A percentile compares a stretch with the other conserved stretches of the same genome.
These are phyloP conservation scores for Boletus sensibilis DNA, from an alignment of 768 basidiomycete genomes.

Conservation along the genomic window DNA sequence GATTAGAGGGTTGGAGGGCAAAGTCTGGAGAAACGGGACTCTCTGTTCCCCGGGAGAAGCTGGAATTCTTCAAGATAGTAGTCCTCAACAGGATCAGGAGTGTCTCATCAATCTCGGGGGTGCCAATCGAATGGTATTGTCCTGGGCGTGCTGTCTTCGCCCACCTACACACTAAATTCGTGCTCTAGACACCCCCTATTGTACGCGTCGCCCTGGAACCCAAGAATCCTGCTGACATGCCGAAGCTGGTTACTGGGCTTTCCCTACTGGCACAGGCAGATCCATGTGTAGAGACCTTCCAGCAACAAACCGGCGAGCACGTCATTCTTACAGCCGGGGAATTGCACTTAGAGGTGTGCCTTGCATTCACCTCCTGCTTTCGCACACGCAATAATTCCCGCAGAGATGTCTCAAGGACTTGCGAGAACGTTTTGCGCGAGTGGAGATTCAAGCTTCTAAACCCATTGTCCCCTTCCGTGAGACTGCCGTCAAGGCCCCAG, in stretches of 20 bases:
- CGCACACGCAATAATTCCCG: neutral
- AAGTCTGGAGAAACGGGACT: slow-evolving; percentile 88
- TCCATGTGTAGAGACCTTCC: slow-evolving; percentile 96
- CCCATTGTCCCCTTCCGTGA: slow-evolving; percentile 98
- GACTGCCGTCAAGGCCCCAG: slow-evolving; percentile 79
- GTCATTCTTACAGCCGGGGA: slow-evolving; percentile 97
- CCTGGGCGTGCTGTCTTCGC: neutral
- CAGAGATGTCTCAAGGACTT: slow-evolving; percentile 95
- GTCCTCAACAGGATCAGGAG: slow-evolving; percentile 38
- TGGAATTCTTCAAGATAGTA: slow-evolving; percentile 38
- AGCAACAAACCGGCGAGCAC: slow-evolving; percentile 95
- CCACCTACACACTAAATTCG: neutral
- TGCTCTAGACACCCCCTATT: slow-evolving; percentile 74
- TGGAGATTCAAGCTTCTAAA: slow-evolving; percentile 90
- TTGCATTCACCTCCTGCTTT: neutral
- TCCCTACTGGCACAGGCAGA: slow-evolving; percentile 91
- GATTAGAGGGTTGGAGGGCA: slow-evolving; percentile 83
- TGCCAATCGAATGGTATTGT: slow-evolving; percentile 58
- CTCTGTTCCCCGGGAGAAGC: slow-evolving; percentile 65
- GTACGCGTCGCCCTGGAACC: slow-evolving; percentile 96
- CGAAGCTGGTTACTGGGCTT: slow-evolving; percentile 81
- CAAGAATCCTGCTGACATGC: slow-evolving; percentile 77
- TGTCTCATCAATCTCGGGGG: slow-evolving; percentile 82
- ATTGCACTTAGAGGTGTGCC: slow-evolving; percentile 83
- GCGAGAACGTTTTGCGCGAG: slow-evolving; percentile 90